Conservation (phyloP, 139 green algal genomes). For the Tetradesmus lagerheimii region DNA sequence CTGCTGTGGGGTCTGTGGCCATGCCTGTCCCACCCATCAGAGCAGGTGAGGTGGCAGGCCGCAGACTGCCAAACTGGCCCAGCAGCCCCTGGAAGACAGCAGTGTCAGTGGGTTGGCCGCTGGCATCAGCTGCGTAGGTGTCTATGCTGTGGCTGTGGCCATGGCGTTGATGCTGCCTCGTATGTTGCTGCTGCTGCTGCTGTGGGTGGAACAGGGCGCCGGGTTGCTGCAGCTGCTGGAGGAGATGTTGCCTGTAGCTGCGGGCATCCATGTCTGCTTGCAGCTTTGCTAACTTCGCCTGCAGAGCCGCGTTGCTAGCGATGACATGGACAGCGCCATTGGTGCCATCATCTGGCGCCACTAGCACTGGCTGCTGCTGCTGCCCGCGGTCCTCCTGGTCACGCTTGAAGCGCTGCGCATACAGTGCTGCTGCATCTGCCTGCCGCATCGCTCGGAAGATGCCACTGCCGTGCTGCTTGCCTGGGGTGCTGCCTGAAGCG, state of each 20-base stretch:
- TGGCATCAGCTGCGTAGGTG: not conserved
- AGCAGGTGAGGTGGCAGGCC: slow-evolving; percentile 18
- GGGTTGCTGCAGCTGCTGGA: slow-evolving; percentile 10
- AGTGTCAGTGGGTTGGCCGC: not conserved
- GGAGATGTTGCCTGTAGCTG: slow-evolving; percentile 17
- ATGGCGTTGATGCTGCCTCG: not conserved
- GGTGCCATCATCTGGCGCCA: not conserved
- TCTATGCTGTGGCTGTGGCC: not conserved
- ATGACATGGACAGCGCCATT: slow-evolving; percentile 6
- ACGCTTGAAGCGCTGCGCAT: not conserved
- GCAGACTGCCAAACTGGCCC: not conserved
- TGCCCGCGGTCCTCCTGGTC: not conserved
- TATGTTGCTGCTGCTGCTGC: not conserved
- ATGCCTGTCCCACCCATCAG: not conserved
- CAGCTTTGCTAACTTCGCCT: slow-evolving; percentile 6
- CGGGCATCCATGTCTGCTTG: slow-evolving; percentile 15
- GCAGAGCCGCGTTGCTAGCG: not conserved
- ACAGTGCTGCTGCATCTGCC: slow-evolving; percentile 20
- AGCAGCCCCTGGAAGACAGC: not conserved
- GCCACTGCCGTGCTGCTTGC: not conserved
- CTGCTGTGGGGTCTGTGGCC: not conserved
- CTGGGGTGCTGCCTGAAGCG: not conserved
- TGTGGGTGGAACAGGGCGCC: not conserved
- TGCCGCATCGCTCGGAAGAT: slow-evolving; percentile 25
- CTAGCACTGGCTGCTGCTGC: slow-evolving; percentile 1